Base-by-base conservation (phyloP, 2,329 filamentous ascomycete genomes). In the Plectosphaerella plurivora region DNA sequence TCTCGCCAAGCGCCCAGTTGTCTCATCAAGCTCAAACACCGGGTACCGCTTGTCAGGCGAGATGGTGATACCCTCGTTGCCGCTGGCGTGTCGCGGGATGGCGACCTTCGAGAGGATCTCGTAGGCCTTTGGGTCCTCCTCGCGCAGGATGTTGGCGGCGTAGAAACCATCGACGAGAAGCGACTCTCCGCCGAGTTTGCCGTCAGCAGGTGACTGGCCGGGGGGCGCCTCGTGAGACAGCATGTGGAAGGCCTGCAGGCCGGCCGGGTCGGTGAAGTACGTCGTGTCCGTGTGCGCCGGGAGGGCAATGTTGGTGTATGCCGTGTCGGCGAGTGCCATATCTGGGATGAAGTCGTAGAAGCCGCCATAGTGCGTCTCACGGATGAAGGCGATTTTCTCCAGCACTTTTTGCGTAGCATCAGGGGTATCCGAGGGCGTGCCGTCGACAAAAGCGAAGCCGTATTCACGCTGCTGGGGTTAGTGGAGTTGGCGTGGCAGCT, bases 231-330 rank as follows among this genome's bases (percentile, higher is more conserved):
- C 87, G 67, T 95, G 90, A 0, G 89, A 94, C 25, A 97, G 80
- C 46, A 97, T 76, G 65, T 99, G 94, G 69, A 99, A 95, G 24
- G 94, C 85, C 68, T 99, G 94, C 35, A 99, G 79, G 10, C 93
- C 91, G 2, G 89, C 86, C 0, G 94, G 93, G 57, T 97, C 93
- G 20, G 84, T 91, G 72, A 97, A 97, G 70, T 99, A 97, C 1
- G 93, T 96, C 7, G 84, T 97, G 71, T 99, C 94, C 1, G 93
- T 97, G 69, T 99, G 94, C 1, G 89, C 87, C 18, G 84, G 83
- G 3, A 99, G 81, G 1, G 86, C 85, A 49, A 94, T 78, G 61
- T 88, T 91, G 2, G 93, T 97, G 72, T 97, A 99, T 4, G 91
- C 91, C 2, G 89, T 95, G 63, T 96, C 91, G 58, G 92, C 92